phyloP scores from a whole-genome alignment of 441 rosid genomes.

The Populus hybrid region DNA sequence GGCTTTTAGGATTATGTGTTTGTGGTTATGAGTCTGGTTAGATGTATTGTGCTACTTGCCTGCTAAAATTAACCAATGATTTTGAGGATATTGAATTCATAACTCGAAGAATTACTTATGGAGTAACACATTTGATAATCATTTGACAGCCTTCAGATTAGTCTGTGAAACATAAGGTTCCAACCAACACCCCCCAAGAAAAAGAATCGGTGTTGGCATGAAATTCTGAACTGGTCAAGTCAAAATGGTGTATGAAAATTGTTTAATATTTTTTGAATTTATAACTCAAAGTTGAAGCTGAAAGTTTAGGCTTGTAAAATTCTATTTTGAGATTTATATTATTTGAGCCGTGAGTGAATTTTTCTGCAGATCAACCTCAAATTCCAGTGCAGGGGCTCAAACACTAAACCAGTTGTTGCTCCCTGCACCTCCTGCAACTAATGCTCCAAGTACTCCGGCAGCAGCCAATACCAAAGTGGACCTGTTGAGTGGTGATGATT shows the following conservation, averaged over 20 bases:
- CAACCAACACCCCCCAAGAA: too few species aligned
- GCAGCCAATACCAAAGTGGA: slow-evolving; percentile 66
- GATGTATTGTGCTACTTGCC: background rate
- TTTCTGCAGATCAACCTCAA: slow-evolving; percentile 56
- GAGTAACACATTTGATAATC: background rate
- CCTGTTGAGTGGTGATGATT: slow-evolving; percentile 88
- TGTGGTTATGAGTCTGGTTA: background rate
- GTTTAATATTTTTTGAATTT: background rate
- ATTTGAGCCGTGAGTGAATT: slow-evolving; percentile 15
- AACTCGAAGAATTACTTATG: background rate
- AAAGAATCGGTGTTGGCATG: background rate
- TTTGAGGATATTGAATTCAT: slow-evolving; percentile 7
- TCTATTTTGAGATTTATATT: background rate
- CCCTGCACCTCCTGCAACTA: slow-evolving; percentile 71
- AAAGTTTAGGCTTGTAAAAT: background rate
- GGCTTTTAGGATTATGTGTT: background rate
- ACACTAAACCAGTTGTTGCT: slow-evolving; percentile 65
- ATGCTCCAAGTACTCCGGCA: slow-evolving; percentile 45
- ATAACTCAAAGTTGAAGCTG: slow-evolving; percentile 1
- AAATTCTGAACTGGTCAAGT: slow-evolving; percentile 1
- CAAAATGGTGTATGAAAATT: background rate
- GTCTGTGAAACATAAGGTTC: too few species aligned
- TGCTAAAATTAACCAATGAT: background rate
- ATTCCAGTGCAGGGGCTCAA: slow-evolving; percentile 20
- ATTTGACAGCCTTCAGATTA: background rate